Evolutionary conservation across 768 basidiomycete genomes (phyloP), one percentile per base, ranked within the genome.

Genomic region (Pisolithus sp.): DNA sequence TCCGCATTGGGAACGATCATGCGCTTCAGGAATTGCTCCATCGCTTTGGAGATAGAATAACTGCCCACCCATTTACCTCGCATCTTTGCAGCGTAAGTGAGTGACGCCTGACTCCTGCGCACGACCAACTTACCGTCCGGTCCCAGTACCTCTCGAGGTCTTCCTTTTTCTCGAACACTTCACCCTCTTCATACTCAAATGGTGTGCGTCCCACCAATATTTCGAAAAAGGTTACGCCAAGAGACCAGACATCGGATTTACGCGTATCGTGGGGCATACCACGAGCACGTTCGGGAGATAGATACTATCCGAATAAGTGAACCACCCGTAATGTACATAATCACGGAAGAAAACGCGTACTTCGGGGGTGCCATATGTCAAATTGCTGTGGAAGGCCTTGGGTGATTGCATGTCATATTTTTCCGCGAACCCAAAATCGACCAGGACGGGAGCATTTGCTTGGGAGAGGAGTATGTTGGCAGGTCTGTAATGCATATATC

Each of bases 341-440:
- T n/a, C 36, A 18, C 6, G n/a, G n/a, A 46, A 9, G 45, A 18
- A 26, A 12, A 48, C 54, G 62, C 67, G 52, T 64, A 90, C 89
- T 74, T 95, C 93, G 24, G 93, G 93, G 4, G 94, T 98, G 5
- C 93, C 95, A 62, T 89, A 89, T 1, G 89, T 81, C 43, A 91
- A 76, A 60, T 88, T 88, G 59, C 86, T 89, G 56, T 83, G 81
- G 72, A 93, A 92, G 1, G 87, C 84, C 18, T 80, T 81, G 17
- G 73, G 65, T 0, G 82, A 80, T 1, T 71, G 66, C 40, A 77
- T 61, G 56, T 90, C 85, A 63, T 93, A 93, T 57, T 81, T 82
- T 62, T 95, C 89, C 2, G 95, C 92, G 59, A 98, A 99, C 1
- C 96, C 95, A 61, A 96, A 99, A 68, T 98, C 96, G 36, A 96